These are phyloP conservation scores for Ophiocordyceps sinensis DNA, from an alignment of 2,329 filamentous ascomycete genomes.

Conservation along the genomic window DNA sequence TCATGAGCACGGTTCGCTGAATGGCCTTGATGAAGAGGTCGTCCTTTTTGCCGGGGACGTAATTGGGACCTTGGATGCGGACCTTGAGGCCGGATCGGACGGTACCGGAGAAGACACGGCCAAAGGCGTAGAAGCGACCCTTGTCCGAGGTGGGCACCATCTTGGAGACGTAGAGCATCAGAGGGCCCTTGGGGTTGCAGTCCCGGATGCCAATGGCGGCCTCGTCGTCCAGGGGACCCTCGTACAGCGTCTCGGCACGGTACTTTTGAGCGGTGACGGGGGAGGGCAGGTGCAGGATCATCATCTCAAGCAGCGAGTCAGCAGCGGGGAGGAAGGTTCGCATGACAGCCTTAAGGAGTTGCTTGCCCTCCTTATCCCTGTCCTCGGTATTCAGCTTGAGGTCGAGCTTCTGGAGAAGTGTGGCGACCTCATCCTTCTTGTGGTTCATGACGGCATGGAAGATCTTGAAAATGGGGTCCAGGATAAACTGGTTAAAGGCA, in stretches of 20 bases:
- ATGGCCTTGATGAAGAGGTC: conserved; percentile 99
- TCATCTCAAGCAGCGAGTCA: conserved; percentile 98
- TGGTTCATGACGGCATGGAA: conserved; percentile 95
- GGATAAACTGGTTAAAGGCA: conserved; percentile 99
- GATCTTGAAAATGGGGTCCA: conserved; percentile 99
- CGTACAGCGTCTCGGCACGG: conserved; percentile 96
- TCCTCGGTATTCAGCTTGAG: conserved; percentile 84
- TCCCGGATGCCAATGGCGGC: conserved; percentile 93
- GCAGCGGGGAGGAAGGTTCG: conserved; percentile 96
- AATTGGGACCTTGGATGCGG: conserved; percentile 99
- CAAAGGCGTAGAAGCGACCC: conserved; percentile 99
- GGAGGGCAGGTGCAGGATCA: conserved; percentile 97
- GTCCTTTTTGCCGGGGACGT: conserved; percentile 94
- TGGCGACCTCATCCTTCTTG: conserved; percentile 84
- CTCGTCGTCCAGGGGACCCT: conserved; percentile 89
- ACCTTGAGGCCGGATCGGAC: conserved; percentile 97
- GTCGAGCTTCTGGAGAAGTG: conserved; percentile 79
- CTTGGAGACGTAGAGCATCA: conserved; percentile 99
- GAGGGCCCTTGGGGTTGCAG: conserved; percentile 93
- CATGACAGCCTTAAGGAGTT: conserved; percentile 96
- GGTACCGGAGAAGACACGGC: conserved; percentile 99
- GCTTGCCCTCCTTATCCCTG: conserved; percentile 91
- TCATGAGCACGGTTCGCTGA: conserved; percentile 99
- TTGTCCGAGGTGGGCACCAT: conserved; percentile 99
- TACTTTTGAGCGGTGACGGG: conserved; percentile 93